phyloP scores from a whole-genome alignment of 345 rosid species.

The Eucalyptus rudis region DNA sequence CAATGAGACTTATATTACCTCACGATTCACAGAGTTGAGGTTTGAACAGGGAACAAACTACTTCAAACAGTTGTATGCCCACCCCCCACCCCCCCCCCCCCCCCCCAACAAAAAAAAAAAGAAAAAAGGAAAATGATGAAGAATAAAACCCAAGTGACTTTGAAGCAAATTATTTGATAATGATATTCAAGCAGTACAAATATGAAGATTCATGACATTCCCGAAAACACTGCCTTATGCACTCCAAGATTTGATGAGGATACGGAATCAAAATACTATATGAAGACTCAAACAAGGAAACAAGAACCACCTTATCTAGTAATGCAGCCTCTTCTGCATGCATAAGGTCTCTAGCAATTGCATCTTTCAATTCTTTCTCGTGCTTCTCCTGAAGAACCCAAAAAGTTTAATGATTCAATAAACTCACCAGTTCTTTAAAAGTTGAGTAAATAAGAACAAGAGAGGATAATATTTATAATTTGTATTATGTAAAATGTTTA shows the following conservation, averaged over 20 bases:
- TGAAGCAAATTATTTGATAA: not conserved
- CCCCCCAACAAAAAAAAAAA: not conserved
- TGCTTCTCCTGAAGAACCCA: constrained; percentile 53
- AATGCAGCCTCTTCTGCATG: constrained; percentile 91
- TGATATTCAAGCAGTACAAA: not conserved
- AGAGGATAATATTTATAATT: not conserved
- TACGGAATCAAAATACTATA: not conserved
- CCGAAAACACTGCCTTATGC: not conserved
- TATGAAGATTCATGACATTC: not conserved
- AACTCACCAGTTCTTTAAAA: not conserved
- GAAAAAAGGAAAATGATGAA: not conserved
- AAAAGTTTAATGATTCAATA: not conserved
- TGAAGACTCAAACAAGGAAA: not conserved
- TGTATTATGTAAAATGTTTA: not conserved
- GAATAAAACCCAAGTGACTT: not conserved
- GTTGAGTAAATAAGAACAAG: not conserved
- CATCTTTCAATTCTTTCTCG: constrained; percentile 84
- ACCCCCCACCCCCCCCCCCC: not conserved
- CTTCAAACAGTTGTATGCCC: not conserved
- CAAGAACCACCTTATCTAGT: constrained; percentile 65
- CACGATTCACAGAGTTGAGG: not conserved
- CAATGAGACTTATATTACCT: not conserved
- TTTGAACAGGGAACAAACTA: not conserved
- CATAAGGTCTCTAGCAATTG: constrained; percentile 91
- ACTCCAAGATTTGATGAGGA: not conserved